Evolutionary conservation across 768 basidiomycete genomes (phyloP).

Genomic region (Lactarius vividus): DNA sequence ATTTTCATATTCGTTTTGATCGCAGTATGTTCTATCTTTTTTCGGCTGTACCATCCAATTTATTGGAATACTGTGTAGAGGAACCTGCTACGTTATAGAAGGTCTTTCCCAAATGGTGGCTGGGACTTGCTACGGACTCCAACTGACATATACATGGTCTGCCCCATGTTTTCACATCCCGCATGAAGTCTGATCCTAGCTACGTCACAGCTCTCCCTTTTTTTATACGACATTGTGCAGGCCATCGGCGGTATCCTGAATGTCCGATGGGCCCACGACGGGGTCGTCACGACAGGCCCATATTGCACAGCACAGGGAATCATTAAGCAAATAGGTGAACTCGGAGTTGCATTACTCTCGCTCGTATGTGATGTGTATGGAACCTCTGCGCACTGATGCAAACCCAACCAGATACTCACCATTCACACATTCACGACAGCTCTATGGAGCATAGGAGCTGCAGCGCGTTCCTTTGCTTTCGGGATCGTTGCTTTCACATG

Average conservation of each 20-base stretch:
- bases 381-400: neutral
- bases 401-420: constrained; percentile 35
- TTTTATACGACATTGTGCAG: constrained; percentile 37
- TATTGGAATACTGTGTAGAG: neutral
- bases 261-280: constrained; percentile 37
- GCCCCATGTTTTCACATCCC: neutral
- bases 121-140: constrained; percentile 36
- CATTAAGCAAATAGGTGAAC: constrained; percentile 43
- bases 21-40: neutral
- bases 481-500: constrained; percentile 2
- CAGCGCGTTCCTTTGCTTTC: constrained; percentile 35
- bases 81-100: constrained; percentile 2
- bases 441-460: constrained; percentile 37
- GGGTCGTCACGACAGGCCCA: constrained; percentile 34
- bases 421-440: constrained; percentile 41
- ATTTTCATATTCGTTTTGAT: constrained; percentile 8
- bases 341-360: constrained; percentile 41
- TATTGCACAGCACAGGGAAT: constrained; percentile 41
- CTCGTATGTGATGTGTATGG: constrained; percentile 33
- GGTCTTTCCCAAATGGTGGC: neutral
- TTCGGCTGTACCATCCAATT: too few relatives aligned
- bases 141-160: constrained; percentile 43
- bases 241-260: constrained; percentile 39
- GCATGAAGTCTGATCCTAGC: constrained; percentile 8
- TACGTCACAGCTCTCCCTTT: constrained; percentile 26